Evolutionary conservation across 2,329 filamentous ascomycete species (phyloP), one percentile per base, ranked within the genome.

Genomic region (Microascus cirrosus): DNA sequence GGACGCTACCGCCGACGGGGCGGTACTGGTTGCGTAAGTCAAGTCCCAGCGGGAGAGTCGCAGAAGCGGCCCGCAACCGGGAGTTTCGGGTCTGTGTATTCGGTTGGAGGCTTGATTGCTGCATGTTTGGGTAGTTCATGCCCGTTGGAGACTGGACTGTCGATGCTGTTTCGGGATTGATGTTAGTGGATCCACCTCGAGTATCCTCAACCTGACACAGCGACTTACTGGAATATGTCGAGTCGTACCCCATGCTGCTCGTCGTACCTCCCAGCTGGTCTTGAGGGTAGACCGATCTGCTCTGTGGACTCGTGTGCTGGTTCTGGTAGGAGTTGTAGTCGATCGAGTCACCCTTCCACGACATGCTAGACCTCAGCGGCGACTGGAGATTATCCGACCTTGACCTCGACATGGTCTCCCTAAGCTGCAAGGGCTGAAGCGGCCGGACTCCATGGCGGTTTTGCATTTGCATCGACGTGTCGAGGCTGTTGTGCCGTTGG

Each of bases 311-410:
- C 7, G 69, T 66, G 58, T 74, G 58, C 54, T 10, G 71, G 70
- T 18, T 71, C 53, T 77, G 73, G 63, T 81, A 83, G 12, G 72
- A 74, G 12, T 73, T 74, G 65, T 83, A 85, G 63, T 83, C 80
- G 59, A 84, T 76, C 1, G 77, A 72, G 60, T 82, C 79, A 15
- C 79, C 78, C 66, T 84, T 84, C 82, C 82, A 85, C 13, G 81
- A 79, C 78, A 84, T 81, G 65, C 78, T 81, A 11, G 81, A 75
- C 39, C 81, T 74, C 53, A 85, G 69, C 2, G 82, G 80, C 15
- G 81, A 84, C 60, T 84, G 80, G 15, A 83, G 67, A 12, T 74
- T 80, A 54, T 84, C 81, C 2, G 81, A 78, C 61, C 82, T 75
- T 12, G 81, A 77, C 59, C 81, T 74, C 6, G 75, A 74, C 70